Percentiles rank a stretch among this genome's conserved stretches.
Evolutionary conservation across 163 green algal genomes (phyloP).

Genomic region (Volvox carteri): DNA sequence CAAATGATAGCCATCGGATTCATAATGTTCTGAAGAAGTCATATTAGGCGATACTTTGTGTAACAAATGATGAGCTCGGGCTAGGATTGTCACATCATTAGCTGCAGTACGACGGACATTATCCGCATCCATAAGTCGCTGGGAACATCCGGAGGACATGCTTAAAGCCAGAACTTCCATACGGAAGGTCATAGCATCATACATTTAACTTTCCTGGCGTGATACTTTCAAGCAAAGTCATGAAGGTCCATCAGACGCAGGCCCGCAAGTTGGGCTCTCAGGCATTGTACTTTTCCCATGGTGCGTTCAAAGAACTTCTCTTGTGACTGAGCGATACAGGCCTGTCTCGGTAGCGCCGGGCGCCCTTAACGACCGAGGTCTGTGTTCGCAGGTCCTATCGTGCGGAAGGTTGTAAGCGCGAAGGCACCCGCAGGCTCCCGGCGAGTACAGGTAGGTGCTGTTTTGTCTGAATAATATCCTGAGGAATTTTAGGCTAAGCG

Average conservation of each 20-base stretch:
- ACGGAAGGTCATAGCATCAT: not conserved
- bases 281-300: conserved; percentile 38
- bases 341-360: not conserved
- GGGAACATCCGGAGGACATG: not conserved
- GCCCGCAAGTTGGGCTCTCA: conserved; percentile 46
- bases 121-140: conserved; percentile 12
- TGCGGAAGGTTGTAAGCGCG: conserved; percentile 1
- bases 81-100: not conserved
- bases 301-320: not conserved
- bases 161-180: not conserved
- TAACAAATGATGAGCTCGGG: not conserved
- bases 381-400: conserved; percentile 16
- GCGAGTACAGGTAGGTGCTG: conserved; percentile 4
- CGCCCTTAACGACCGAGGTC: conserved; percentile 1
- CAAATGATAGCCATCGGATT: not conserved
- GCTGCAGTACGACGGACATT: conserved; percentile 30
- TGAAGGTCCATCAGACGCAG: conserved; percentile 37
- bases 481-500: not conserved
- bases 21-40: not conserved
- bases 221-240: not conserved
- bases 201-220: not conserved
- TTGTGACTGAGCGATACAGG: not conserved
- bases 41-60: not conserved
- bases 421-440: conserved; percentile 16
- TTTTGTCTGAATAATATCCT: not conserved